Base-by-base conservation (phyloP, 306 rosid genomes). In the Malus sieversii region DNA sequence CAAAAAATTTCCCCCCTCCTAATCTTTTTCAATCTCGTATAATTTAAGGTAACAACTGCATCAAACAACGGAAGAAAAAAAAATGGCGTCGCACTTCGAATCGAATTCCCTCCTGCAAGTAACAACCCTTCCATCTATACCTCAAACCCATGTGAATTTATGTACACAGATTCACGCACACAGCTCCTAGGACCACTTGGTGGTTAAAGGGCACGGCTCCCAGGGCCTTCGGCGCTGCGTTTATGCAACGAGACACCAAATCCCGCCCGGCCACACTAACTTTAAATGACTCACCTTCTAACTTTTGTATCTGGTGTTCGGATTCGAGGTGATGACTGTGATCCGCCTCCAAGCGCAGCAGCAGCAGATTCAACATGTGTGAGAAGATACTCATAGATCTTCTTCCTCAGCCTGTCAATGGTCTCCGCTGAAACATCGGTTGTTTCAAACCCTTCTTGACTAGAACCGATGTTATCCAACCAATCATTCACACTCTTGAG, bases 351-450 rank as follows among this genome's bases (percentile, higher is more conserved):
- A 7, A 91, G 92, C n/a, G 98, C 98, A 42, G 97, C 98, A 1
- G 98, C 98, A 52, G 98, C 98, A 25, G 97, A 93, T 73, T 93
- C 97, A 16, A 93, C 98, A 59, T 93, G 98, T 23, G 95, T 88
- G 67, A 93, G 98, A 83, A 93, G 97, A 81, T 93, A 93, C 52
- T 91, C 98, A 22, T 93, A 93, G 66, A 93, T 93, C 81, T 91
- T 93, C 80, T 93, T 93, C 81, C 98, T 84, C 66, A 93, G 80
- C 62, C 91, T 82, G 82, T 91, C 93, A 5, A 85, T 85, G 22
- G 88, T 91, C 78, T 93, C 93, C 4, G 86, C 72, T 8, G 92
- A 79, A 60, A 88, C 86, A 80, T 64, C 80, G 0, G 83, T 2
- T 9, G 84, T 77, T 82, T 90, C 92, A 60, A 29, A 86, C 42